These are phyloP conservation scores for Xylariaceae sp. DNA, from an alignment of 2,329 filamentous ascomycete genomes.

Conservation along the genomic window DNA sequence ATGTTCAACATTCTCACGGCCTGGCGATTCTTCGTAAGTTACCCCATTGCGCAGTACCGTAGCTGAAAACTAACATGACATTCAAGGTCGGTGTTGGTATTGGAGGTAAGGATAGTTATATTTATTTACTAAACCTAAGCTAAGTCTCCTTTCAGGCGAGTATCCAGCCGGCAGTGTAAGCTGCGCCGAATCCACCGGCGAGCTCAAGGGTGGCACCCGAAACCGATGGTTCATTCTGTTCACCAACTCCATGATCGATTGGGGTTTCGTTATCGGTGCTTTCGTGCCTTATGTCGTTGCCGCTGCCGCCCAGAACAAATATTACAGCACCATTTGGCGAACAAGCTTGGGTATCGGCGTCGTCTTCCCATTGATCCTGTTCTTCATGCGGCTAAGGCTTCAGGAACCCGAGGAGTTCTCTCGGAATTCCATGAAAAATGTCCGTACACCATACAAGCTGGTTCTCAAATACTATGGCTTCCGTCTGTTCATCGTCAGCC, in stretches of 20 bases:
- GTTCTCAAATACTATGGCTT: conserved; percentile 73
- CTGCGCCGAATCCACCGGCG: conserved; percentile 81
- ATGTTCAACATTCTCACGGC: conserved; percentile 81
- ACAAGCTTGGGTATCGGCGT: conserved; percentile 78
- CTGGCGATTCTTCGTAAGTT: conserved; percentile 78
- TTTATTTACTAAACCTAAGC: conserved; percentile 6
- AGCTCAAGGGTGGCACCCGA: conserved; percentile 79
- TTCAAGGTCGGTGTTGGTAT: conserved; percentile 72
- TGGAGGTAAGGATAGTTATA: conserved; percentile 56
- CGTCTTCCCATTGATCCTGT: conserved; percentile 75
- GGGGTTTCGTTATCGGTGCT: conserved; percentile 79
- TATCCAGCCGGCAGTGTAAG: conserved; percentile 85
- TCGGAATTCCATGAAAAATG: conserved; percentile 68
- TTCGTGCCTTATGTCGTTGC: conserved; percentile 72
- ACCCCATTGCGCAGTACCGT: neutral
- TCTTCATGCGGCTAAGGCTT: conserved; percentile 74
- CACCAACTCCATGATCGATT: conserved; percentile 86
- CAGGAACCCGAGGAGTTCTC: conserved; percentile 81
- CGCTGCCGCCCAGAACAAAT: conserved; percentile 61
- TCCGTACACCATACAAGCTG: conserved; percentile 60
- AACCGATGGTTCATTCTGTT: conserved; percentile 92
- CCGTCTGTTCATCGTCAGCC: conserved; percentile 70
- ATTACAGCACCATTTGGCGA: conserved; percentile 80
- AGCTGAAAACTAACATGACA: conserved; percentile 16
- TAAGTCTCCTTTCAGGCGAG: conserved; percentile 55